phyloP scores from a whole-genome alignment of 2,329 filamentous ascomycete genomes.

The Gaeumannomyces sp. region DNA sequence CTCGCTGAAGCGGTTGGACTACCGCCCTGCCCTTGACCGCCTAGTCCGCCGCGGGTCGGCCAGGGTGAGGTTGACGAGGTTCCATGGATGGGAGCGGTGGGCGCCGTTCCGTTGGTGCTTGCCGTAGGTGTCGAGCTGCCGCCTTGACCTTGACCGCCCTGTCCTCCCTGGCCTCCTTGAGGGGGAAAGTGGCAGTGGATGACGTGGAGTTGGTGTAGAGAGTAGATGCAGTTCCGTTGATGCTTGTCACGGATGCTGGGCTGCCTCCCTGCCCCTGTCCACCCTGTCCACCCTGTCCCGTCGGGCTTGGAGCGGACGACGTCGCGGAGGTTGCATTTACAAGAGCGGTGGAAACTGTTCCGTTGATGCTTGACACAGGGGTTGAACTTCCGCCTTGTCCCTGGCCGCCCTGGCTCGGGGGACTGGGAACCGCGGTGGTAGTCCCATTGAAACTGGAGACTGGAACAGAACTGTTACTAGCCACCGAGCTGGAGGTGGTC shows the following conservation, averaged over 20 bases:
- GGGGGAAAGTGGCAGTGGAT: neutral
- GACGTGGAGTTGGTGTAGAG: neutral
- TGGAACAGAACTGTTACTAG: neutral
- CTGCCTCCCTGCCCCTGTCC: neutral
- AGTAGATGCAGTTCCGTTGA: neutral
- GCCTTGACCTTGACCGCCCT: constrained; percentile 2
- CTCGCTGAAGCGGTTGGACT: neutral
- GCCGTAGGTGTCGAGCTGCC: neutral
- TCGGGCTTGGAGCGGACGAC: neutral
- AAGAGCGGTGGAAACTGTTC: neutral
- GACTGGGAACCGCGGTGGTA: neutral
- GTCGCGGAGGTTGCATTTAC: neutral
- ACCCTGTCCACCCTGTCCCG: neutral
- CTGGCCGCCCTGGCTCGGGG: neutral
- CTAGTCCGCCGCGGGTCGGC: neutral
- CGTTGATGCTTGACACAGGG: neutral
- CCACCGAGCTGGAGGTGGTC: neutral
- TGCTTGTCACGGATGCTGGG: neutral
- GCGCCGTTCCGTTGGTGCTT: neutral
- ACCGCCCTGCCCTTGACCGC: neutral
- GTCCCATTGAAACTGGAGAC: neutral
- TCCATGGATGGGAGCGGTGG: neutral
- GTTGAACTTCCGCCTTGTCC: neutral
- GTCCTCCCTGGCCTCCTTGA: constrained; percentile 4
- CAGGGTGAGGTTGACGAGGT: neutral